Conservation (phyloP, 805 yeast genomes). For the Sungouiozyma ichnusensis region DNA sequence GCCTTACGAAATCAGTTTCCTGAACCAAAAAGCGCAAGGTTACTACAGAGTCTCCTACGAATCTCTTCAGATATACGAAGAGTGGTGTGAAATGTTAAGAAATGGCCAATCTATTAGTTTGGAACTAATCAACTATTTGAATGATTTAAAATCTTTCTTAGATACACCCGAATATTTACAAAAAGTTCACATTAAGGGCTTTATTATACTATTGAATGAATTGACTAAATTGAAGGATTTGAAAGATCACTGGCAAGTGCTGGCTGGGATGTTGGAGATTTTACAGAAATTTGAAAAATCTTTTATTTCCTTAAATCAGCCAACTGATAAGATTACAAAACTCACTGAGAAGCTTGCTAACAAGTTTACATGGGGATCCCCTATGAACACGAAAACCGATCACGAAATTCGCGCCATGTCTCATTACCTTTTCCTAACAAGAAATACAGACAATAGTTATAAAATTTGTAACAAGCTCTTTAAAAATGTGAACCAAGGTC, state of each 20-base stretch:
- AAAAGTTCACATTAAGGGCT: slow-evolving; percentile 20
- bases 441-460: slow-evolving; percentile 12
- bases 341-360: not conserved
- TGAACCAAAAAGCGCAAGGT: slow-evolving; percentile 28
- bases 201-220: slow-evolving; percentile 19
- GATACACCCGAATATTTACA: slow-evolving; percentile 22
- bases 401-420: slow-evolving; percentile 33
- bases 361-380: not conserved
- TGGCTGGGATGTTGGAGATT: slow-evolving; percentile 15
- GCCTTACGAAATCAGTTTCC: slow-evolving; percentile 10
- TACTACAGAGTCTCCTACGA: slow-evolving; percentile 42
- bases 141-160: slow-evolving; percentile 26
- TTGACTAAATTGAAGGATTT: slow-evolving; percentile 1
- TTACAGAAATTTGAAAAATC: slow-evolving; percentile 13
- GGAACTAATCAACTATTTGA: slow-evolving; percentile 27
- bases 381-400: not conserved
- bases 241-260: not conserved
- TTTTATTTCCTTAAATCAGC: slow-evolving; percentile 6
- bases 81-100: slow-evolving; percentile 14
- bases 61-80: slow-evolving; percentile 18
- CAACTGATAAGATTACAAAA: not conserved
- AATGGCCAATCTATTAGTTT: slow-evolving; percentile 14
- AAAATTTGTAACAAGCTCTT: slow-evolving; percentile 33
- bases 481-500: slow-evolving; percentile 44
- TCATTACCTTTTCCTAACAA: slow-evolving; percentile 16